A percentile compares a stretch with the other conserved stretches of the same genome.
Evolutionary conservation across 495 filamentous ascomycete genomes (phyloP).

Genomic region (Neurospora sp.): DNA sequence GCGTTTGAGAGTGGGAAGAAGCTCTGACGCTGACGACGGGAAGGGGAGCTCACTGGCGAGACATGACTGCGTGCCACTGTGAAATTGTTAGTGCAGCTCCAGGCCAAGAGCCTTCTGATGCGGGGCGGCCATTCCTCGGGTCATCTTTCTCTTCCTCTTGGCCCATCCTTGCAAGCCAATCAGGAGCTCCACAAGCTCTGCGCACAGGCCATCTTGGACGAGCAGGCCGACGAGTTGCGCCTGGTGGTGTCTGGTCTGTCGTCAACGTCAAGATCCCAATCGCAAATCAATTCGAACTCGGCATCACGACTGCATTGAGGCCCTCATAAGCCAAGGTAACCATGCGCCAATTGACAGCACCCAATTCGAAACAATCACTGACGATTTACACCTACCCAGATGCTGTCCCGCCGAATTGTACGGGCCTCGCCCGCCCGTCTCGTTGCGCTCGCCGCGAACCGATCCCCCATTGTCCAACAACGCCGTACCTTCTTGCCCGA

Average conservation of each 20-base stretch:
- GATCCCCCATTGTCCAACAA: conserved; percentile 38
- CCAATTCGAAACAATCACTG: neutral
- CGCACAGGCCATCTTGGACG: neutral
- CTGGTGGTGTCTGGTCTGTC: conserved; percentile 5
- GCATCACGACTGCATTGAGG: conserved; percentile 19
- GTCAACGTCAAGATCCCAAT: conserved; percentile 13
- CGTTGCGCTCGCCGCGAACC: conserved; percentile 32
- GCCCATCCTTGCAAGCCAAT: conserved; percentile 14
- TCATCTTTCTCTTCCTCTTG: neutral
- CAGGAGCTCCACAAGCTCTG: conserved; percentile 2
- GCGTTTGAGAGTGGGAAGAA: neutral
- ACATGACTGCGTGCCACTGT: neutral
- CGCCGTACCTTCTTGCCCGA: conserved; percentile 37
- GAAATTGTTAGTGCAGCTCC: neutral
- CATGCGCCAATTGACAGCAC: conserved; percentile 5
- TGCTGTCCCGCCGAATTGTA: conserved; percentile 56
- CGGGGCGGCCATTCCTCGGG: neutral
- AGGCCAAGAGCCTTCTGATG: neutral
- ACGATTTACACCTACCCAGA: conserved; percentile 22
- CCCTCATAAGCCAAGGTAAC: conserved; percentile 14
- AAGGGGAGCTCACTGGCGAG: neutral
- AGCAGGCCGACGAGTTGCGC: conserved; percentile 3
- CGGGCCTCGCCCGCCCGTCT: conserved; percentile 44
- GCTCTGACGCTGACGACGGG: neutral
- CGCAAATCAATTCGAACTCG: conserved; percentile 9